Evolutionary conservation across 2,329 filamentous ascomycete species (phyloP).

Genomic region (Aureobasidium zeae): DNA sequence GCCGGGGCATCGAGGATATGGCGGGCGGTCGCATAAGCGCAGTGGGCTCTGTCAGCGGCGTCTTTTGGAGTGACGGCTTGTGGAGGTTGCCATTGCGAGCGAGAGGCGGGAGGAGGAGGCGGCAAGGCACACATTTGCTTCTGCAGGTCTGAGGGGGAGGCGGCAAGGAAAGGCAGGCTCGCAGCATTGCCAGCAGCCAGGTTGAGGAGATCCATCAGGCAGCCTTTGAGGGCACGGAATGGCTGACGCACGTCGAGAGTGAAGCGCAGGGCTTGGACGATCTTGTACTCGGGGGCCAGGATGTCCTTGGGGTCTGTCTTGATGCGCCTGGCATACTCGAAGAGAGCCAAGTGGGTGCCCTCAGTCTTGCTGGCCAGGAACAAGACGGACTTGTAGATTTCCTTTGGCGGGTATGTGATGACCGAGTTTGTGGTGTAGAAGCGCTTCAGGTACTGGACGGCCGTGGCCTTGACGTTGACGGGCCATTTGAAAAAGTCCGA

Average conservation of each 20-base stretch:
- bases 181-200: slow-evolving; percentile 52
- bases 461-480: slow-evolving; percentile 60
- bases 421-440: slow-evolving; percentile 94
- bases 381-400: slow-evolving; percentile 79
- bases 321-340: slow-evolving; percentile 45
- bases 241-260: slow-evolving; percentile 90
- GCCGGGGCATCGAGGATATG: slow-evolving; percentile 64
- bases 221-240: slow-evolving; percentile 77
- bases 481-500: slow-evolving; percentile 53
- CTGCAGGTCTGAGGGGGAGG: slow-evolving; percentile 23
- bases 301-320: slow-evolving; percentile 69
- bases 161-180: slow-evolving; percentile 3
- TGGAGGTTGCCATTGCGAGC: slow-evolving; percentile 6
- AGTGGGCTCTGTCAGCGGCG: slow-evolving; percentile 40
- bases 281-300: slow-evolving; percentile 80
- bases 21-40: slow-evolving; percentile 64
- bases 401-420: slow-evolving; percentile 90
- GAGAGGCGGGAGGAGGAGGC: background rate
- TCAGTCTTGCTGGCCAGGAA: slow-evolving; percentile 94
- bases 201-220: slow-evolving; percentile 69
- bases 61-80: slow-evolving; percentile 16
- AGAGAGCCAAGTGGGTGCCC: slow-evolving; percentile 62
- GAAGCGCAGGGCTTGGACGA: slow-evolving; percentile 87
- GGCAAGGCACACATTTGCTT: slow-evolving; percentile 26
- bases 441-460: slow-evolving; percentile 79